phyloP scores from a whole-genome alignment of 2,329 filamentous ascomycete species.

The Akanthomyces uredinophilus region DNA sequence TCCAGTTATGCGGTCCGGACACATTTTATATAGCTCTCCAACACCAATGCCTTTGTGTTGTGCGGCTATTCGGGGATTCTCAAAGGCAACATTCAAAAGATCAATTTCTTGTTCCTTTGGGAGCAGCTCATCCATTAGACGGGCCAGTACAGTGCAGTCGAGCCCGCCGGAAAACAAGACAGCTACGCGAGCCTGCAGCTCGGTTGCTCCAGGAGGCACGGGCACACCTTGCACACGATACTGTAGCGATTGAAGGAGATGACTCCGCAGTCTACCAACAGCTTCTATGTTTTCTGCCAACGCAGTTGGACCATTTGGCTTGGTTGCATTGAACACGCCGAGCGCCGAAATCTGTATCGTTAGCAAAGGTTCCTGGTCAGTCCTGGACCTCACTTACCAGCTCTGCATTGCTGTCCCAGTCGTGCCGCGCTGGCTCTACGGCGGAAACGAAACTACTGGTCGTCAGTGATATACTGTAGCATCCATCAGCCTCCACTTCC shows the following conservation, averaged over 20 bases:
- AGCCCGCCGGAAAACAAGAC: conserved; percentile 91
- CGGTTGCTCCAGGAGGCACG: conserved; percentile 38
- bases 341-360: conserved; percentile 44
- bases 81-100: conserved; percentile 91
- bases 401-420: conserved; percentile 31
- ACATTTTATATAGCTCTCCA: conserved; percentile 64
- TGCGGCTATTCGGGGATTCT: conserved; percentile 74
- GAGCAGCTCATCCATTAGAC: conserved; percentile 72
- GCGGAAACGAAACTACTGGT: conserved; percentile 2
- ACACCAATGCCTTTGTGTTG: conserved; percentile 36
- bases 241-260: conserved; percentile 57
- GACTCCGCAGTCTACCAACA: conserved; percentile 47
- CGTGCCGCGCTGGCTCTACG: conserved; percentile 22
- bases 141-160: conserved; percentile 84
- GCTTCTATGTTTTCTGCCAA: conserved; percentile 36
- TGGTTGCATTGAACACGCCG: conserved; percentile 45
- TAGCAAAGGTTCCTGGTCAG: conserved; percentile 2
- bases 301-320: conserved; percentile 31
- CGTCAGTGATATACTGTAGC: conserved; percentile 63
- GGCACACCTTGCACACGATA: conserved; percentile 64
- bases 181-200: conserved; percentile 54
- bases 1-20: conserved; percentile 86
- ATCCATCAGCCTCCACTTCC: conserved; percentile 80
- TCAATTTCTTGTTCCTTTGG: conserved; percentile 68
- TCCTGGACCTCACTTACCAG: conserved; percentile 37